Conservation (phyloP, 495 filamentous ascomycete genomes). For the Talaromyces trachyspermus region DNA sequence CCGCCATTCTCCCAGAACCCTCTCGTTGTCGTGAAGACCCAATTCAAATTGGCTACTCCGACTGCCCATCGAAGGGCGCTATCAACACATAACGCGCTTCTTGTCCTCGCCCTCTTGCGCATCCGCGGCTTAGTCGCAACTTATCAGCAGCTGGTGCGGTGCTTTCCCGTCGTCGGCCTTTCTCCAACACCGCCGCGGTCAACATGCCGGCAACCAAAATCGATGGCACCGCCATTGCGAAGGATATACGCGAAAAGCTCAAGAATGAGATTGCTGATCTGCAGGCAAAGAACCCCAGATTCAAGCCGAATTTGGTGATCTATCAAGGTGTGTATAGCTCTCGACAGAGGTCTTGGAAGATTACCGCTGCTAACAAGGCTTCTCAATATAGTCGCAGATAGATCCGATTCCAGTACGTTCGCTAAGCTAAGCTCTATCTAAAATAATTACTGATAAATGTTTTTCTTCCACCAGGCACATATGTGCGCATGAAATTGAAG, state of each 20-base stretch:
- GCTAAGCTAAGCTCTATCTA: slow-evolving; percentile 1
- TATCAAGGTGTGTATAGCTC: slow-evolving; percentile 85
- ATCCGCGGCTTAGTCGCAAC: too few species aligned
- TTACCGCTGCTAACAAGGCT: too few species aligned
- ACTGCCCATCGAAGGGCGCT: background rate
- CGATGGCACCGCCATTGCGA: slow-evolving; percentile 92
- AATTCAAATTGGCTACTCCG: background rate
- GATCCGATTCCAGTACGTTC: slow-evolving; percentile 6
- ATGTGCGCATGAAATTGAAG: slow-evolving; percentile 99
- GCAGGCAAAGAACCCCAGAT: slow-evolving; percentile 76
- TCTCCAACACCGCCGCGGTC: slow-evolving; percentile 24
- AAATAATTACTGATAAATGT: slow-evolving; percentile 18
- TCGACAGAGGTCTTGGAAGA: too few species aligned
- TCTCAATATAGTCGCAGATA: background rate
- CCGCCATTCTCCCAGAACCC: background rate
- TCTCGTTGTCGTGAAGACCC: background rate
- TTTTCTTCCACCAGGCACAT: slow-evolving; percentile 56
- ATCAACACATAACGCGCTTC: too few species aligned
- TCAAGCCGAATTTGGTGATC: slow-evolving; percentile 82
- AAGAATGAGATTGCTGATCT: slow-evolving; percentile 70
- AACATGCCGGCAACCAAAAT: slow-evolving; percentile 84
- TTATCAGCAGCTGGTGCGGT: slow-evolving; percentile 12
- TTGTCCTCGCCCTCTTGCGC: too few species aligned
- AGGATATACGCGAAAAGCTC: slow-evolving; percentile 73
- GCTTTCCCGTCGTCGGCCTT: background rate